Percentiles rank a stretch among this genome's conserved stretches.
Conservation (phyloP, 2,329 filamentous ascomycete genomes). For the Juglanconis oblonga region DNA sequence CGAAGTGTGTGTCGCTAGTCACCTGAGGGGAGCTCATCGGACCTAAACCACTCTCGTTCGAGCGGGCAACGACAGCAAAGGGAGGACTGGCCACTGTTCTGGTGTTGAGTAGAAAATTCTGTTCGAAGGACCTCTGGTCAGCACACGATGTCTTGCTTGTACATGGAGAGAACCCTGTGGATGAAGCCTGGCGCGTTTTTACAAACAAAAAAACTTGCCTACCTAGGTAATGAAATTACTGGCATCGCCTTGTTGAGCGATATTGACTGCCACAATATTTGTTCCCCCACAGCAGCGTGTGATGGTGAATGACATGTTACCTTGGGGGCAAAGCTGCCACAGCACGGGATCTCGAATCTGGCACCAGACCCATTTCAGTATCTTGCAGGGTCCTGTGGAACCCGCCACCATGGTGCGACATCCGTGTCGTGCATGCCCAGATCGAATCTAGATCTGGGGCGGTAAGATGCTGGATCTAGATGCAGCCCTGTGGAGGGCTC, state of each 20-base stretch:
- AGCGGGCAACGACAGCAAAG: conserved; percentile 23
- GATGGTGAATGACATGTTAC: not conserved
- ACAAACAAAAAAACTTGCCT: not conserved
- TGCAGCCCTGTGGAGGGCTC: not conserved
- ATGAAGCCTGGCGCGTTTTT: conserved; percentile 12
- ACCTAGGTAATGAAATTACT: conserved; percentile 3
- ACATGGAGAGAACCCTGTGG: conserved; percentile 5
- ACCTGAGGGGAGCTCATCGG: conserved; percentile 25
- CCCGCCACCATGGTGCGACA: not conserved
- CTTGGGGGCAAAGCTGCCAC: not conserved
- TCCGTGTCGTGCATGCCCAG: not conserved
- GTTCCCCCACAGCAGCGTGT: not conserved
- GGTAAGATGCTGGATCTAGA: not conserved
- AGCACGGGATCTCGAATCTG: not conserved
- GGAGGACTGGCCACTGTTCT: conserved; percentile 10
- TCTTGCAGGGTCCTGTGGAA: not conserved
- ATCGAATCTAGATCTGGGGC: not conserved
- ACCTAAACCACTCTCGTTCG: conserved; percentile 30
- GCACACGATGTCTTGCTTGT: not conserved
- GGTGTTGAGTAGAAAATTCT: not conserved
- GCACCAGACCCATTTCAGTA: not conserved
- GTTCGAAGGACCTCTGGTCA: not conserved
- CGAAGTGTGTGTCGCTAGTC: not conserved
- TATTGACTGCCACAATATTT: not conserved
- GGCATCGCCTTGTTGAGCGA: conserved; percentile 9